Percentiles rank a stretch among this genome's conserved stretches.
phyloP scores from a whole-genome alignment of 2,329 filamentous ascomycete species.

The Fusarium nodosum region DNA sequence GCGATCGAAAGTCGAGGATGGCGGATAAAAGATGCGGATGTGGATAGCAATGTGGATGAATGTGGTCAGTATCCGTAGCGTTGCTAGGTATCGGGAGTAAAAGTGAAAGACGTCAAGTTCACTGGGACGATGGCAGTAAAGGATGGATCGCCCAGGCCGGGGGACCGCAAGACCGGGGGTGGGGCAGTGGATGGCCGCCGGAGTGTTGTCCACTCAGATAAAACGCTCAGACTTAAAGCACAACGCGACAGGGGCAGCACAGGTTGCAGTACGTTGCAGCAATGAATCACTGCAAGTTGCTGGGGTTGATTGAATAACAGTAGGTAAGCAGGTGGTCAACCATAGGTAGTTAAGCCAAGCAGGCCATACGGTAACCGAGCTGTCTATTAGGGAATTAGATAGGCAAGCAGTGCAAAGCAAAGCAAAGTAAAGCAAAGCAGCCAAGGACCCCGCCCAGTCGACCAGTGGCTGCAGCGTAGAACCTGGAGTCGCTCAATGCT shows the following conservation, averaged over 20 bases:
- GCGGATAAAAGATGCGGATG: conserved; percentile 37
- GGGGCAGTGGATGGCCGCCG: conserved; percentile 44
- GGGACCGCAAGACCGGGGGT: conserved; percentile 49
- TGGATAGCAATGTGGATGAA: conserved; percentile 37
- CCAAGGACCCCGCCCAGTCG: conserved; percentile 33
- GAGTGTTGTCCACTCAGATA: conserved; percentile 46
- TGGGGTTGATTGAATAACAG: background rate
- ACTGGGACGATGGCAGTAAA: conserved; percentile 30
- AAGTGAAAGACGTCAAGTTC: conserved; percentile 52
- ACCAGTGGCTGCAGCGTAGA: conserved; percentile 24
- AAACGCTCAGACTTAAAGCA: conserved; percentile 43
- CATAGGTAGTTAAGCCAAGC: conserved; percentile 1
- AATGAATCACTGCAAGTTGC: conserved; percentile 11
- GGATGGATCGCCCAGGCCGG: conserved; percentile 48
- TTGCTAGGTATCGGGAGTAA: conserved; percentile 47
- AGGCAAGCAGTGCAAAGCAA: conserved; percentile 5
- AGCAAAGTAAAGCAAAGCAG: conserved; percentile 21
- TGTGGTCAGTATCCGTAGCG: conserved; percentile 36
- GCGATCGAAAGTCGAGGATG: conserved; percentile 22
- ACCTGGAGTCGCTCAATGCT: conserved; percentile 44
- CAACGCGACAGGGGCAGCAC: conserved; percentile 36
- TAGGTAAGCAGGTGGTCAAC: background rate
- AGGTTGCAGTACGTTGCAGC: conserved; percentile 7
- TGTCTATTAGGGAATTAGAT: conserved; percentile 2
- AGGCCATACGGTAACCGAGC: conserved; percentile 11